These are phyloP conservation scores for Schrenkiella parvula DNA, from an alignment of 345 rosid species.

Conservation along the genomic window DNA sequence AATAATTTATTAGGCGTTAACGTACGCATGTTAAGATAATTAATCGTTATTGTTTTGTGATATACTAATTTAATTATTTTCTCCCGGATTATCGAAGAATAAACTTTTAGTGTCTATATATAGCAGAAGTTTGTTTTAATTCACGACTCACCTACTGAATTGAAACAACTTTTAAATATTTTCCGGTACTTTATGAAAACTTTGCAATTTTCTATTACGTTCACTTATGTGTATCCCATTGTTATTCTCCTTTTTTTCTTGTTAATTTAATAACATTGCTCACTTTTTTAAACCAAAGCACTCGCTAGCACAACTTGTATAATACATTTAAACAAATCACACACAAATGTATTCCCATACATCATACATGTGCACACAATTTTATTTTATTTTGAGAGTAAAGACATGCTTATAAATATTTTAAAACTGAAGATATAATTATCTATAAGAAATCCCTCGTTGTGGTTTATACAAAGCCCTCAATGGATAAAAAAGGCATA, in stretches of 20 bases:
- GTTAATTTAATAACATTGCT: conserved; percentile 1
- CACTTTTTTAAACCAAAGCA: conserved; percentile 11
- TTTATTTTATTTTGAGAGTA: too few species aligned
- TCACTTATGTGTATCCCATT: conserved; percentile 27
- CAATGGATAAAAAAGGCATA: conserved; percentile 31
- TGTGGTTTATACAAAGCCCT: conserved; percentile 23
- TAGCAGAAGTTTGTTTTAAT: background rate
- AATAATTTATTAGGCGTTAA: too few species aligned
- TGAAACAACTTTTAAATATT: background rate
- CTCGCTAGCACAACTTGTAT: background rate
- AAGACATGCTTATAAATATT: too few species aligned
- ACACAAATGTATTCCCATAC: conserved; percentile 5
- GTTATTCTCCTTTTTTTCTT: background rate
- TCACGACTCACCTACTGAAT: conserved; percentile 3
- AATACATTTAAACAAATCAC: conserved; percentile 12
- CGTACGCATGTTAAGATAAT: background rate
- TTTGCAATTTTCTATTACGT: background rate
- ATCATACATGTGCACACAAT: conserved; percentile 28
- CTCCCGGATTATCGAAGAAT: background rate
- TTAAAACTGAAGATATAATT: background rate
- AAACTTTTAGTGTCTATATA: background rate
- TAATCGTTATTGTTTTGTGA: background rate
- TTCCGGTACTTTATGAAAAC: background rate
- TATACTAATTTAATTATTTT: background rate
- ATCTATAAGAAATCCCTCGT: conserved; percentile 16